Base-by-base conservation (phyloP, 805 yeast species). In the Lipomyces kockii region DNA sequence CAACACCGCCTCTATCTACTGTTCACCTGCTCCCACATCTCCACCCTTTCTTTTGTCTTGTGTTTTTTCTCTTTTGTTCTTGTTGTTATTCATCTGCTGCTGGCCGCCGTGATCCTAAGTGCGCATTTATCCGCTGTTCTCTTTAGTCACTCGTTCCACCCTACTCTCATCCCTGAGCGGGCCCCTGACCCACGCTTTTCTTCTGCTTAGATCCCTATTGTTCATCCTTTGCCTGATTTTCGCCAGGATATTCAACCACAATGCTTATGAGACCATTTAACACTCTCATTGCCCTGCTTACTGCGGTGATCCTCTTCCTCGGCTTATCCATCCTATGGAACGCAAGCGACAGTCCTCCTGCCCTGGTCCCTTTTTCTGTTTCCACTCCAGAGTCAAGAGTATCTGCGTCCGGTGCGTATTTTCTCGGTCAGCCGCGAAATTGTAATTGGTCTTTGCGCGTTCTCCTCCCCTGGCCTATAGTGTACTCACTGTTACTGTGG, bases 201-300 rank as follows among this genome's bases (percentile, higher is more conserved):
- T 17, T 27, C 8, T 6, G 22, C 22, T 43, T n/a, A 43, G 2
- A 43, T 43, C 49, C 22, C 22, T 17, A 43, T n/a, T 17, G 22
- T 5, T 5, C 49, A 8, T 5, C 22, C 22, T 43, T 43, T n/a
- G 22, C 49, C 20, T n/a, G 49, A 7, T 14, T 12, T 37, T 37
- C 43, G 6, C 43, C 39, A 35, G 39, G 11, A 35, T 43, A 5
- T 22, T 43, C 20, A 12, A 27, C 32, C 32, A 25, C 20, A 29
- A 68, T 68, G 71, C 59, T 65, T 58, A 62, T 68, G 58, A 51
- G 69, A 53, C 71, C 71, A 37, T 65, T 68, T 53, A 64, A 59
- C 55, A 62, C 69, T 32, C 64, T 68, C 62, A 39, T 68, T n/a
- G 68, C 61, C 55, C 64, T 68, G 35, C 66, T 68, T 58, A 53